Evolutionary conservation across 306 rosid species (phyloP), one percentile per base, ranked within the genome.

Genomic region (Macrotyloma uniflorum): DNA sequence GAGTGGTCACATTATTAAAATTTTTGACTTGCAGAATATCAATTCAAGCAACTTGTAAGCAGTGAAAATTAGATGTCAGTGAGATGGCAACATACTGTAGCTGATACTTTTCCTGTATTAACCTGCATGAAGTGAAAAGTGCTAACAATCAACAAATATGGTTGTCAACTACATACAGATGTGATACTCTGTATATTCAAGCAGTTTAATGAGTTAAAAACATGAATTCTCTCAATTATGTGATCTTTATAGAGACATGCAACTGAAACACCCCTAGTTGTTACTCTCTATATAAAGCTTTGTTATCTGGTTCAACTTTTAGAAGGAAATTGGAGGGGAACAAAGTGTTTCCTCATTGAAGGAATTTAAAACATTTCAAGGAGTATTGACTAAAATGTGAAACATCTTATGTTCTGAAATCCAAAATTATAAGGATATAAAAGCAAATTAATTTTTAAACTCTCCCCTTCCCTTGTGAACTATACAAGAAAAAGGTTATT

Each of bases 61-160:
- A 63, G 32, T 54, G 66, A 53, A 33, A 40, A 9, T 79, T 79
- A 68, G 26, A 79, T 50, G 81, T 65, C 12, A 32, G 22, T 19
- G 33, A 79, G 80, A 51, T 16, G 54, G 67, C 36, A 79, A 74
- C 90, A 12, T 89, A 95, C 98, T 11, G 92, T 83, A 30, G 97
- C 92, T 14, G 98, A 86, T 72, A 95, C 79, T 85, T 95, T 95
- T 53, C 98, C 91, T 8, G 91, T 38, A 38, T 82, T 91, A 30
- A 92, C 91, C 98, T 95, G 93, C 83, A 79, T 18, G 65, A 49
- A 64, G 79, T 14, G 64, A 72, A 71, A 70, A 74, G 64, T 10
- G 70, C 45, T 23, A 33, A 64, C 69, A 80, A 70, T 83, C 76
- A 85, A 59, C 45, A 79, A 14, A 67, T 51, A 46, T 47, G 8